These are phyloP conservation scores for Amanita jacksonii DNA, from an alignment of 768 basidiomycete genomes.

Conservation along the genomic window DNA sequence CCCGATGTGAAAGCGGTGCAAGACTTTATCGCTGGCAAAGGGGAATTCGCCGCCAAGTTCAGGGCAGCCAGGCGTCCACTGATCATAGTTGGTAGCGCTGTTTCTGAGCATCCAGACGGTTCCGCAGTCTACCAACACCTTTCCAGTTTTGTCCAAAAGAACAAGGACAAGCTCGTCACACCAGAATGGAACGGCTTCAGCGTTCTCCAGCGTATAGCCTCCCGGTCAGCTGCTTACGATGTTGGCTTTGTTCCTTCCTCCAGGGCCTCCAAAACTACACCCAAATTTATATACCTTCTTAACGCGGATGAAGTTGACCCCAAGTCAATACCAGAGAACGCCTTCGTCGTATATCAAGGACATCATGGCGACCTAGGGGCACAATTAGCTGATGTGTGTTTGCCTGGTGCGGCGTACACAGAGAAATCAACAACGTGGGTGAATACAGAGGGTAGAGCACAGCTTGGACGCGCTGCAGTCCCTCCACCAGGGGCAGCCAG, in stretches of 20 bases:
- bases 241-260: constrained; percentile 86
- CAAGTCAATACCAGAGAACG: constrained; percentile 76
- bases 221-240: constrained; percentile 90
- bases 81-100: constrained; percentile 85
- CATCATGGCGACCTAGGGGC: constrained; percentile 98
- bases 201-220: constrained; percentile 89
- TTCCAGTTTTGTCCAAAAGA: constrained; percentile 68
- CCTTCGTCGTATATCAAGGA: constrained; percentile 98
- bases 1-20: constrained; percentile 62
- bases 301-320: constrained; percentile 94
- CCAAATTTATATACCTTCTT: constrained; percentile 95
- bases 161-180: constrained; percentile 67
- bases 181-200: constrained; percentile 96
- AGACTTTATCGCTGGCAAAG: constrained; percentile 70
- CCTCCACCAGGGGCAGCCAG: constrained; percentile 89
- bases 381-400: constrained; percentile 91
- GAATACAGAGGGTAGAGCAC: constrained; percentile 92
- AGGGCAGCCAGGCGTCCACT: constrained; percentile 83
- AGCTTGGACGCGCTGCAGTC: constrained; percentile 86
- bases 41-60: constrained; percentile 77
- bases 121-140: constrained; percentile 68
- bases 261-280: constrained; percentile 60
- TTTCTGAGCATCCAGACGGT: constrained; percentile 81
- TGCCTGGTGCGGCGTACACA: constrained; percentile 91
- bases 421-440: constrained; percentile 88